Percentiles rank a stretch among this genome's conserved stretches.
phyloP scores from a whole-genome alignment of 208 protist genomes.

The Trypanosoma caninum region DNA sequence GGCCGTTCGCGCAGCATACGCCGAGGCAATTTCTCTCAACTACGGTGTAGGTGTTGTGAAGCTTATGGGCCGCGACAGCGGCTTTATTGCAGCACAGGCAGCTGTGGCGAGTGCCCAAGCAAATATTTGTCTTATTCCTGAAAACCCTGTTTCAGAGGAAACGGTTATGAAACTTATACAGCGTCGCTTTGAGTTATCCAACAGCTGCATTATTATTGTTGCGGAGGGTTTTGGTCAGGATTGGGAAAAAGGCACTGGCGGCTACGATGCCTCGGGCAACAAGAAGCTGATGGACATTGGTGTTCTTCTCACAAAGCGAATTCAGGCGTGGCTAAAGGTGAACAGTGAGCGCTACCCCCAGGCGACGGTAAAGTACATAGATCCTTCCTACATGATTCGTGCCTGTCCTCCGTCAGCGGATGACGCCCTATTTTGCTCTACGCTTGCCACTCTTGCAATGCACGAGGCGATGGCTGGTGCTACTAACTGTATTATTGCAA shows the following conservation, averaged over 20 bases:
- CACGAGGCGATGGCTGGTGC: slow-evolving; percentile 89
- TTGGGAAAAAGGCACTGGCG: slow-evolving; percentile 51
- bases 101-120: slow-evolving; percentile 88
- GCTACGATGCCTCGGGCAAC: slow-evolving; percentile 91
- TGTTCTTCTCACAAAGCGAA: slow-evolving; percentile 78
- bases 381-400: slow-evolving; percentile 96
- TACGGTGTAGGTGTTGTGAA: slow-evolving; percentile 95
- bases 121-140: slow-evolving; percentile 92
- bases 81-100: slow-evolving; percentile 93
- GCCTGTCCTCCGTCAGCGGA: slow-evolving; percentile 86
- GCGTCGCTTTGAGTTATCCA: slow-evolving; percentile 65
- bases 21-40: slow-evolving; percentile 82
- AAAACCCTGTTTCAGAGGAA: slow-evolving; percentile 85
- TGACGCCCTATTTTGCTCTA: slow-evolving; percentile 88
- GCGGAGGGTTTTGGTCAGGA: slow-evolving; percentile 94
- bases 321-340: slow-evolving; percentile 78
- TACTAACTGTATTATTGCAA: slow-evolving; percentile 85
- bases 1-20: slow-evolving; percentile 89
- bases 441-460: slow-evolving; percentile 84
- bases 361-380: slow-evolving; percentile 93
- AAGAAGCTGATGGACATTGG: slow-evolving; percentile 92
- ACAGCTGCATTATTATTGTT: slow-evolving; percentile 93
- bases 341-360: slow-evolving; percentile 64
- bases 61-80: slow-evolving; percentile 94
- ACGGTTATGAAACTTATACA: slow-evolving; percentile 78